Conservation (phyloP, 305 asterid genomes). For the Lippia alba region DNA sequence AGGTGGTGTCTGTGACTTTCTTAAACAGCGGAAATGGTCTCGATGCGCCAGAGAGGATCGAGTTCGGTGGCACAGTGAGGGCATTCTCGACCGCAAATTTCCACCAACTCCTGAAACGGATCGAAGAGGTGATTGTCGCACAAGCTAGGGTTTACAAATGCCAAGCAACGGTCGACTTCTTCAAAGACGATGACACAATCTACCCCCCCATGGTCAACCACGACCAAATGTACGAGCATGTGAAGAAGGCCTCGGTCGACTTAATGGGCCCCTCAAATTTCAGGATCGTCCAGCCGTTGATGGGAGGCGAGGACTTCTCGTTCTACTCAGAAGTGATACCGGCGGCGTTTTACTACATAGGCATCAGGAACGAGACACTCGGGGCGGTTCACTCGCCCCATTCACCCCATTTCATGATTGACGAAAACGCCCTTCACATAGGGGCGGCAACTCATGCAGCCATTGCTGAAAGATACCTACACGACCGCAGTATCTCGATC, state of each 20-base stretch:
- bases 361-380: slow-evolving; percentile 68
- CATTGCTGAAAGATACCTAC: slow-evolving; percentile 84
- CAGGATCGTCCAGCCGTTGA: slow-evolving; percentile 61
- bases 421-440: slow-evolving; percentile 74
- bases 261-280: slow-evolving; percentile 54
- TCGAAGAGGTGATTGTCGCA: slow-evolving; percentile 78
- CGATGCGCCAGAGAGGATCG: slow-evolving; percentile 50
- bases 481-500: slow-evolving; percentile 36
- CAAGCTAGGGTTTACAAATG: slow-evolving; percentile 82
- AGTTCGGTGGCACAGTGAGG: slow-evolving; percentile 85
- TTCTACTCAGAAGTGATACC: slow-evolving; percentile 85
- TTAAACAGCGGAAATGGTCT: slow-evolving; percentile 61
- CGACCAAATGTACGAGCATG: slow-evolving; percentile 61
- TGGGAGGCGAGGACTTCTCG: slow-evolving; percentile 95
- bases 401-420: slow-evolving; percentile 87
- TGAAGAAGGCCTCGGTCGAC: slow-evolving; percentile 51
- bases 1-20: slow-evolving; percentile 93
- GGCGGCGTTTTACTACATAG: slow-evolving; percentile 75
- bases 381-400: slow-evolving; percentile 75
- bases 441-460: slow-evolving; percentile 97
- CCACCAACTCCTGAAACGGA: slow-evolving; percentile 64
- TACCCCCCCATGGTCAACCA: slow-evolving; percentile 91
- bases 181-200: slow-evolving; percentile 58
- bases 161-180: slow-evolving; percentile 82
- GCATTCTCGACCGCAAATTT: slow-evolving; percentile 77